Evolutionary conservation across 2,329 filamentous ascomycete species (phyloP), one percentile per base, ranked within the genome.

Genomic region (Calonectria crousiana): DNA sequence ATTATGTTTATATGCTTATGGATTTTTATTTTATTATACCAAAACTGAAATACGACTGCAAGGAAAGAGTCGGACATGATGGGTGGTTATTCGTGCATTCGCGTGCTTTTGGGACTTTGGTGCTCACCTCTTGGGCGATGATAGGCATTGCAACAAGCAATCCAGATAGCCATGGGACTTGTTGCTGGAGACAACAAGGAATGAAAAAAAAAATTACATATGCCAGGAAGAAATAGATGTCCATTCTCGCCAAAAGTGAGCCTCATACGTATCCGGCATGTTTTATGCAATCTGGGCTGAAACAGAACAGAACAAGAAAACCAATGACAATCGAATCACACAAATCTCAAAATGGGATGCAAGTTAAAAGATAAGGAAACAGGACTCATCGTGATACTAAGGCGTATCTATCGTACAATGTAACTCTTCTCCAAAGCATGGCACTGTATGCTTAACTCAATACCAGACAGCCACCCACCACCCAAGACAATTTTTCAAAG

Each of bases 371-470:
- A 52, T 34, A 68, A 47, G 38, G 51, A 64, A 73, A 44, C 38
- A 30, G 52, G 56, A 62, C 41, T 71, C 58, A 28, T 67, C n/a
- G 56, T 53, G 30, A 49, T 36, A 67, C 51, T 67, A 44, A 53
- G 26, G 30, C 58, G 38, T 47, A 68, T 73, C 74, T 74, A 75
- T 75, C 74, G 56, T 75, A 75, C 74, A 75, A 38, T 51, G 49
- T 47, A 71, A 51, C 28, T 36, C 36, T 70, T 73, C 53, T 66
- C 56, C 67, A 41, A 71, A 66, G 74, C 71, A 71, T 58, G 53
- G 34, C 65, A 53, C 20, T 49, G 23, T 68, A 65, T 71, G 64
- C 73, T 49, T 56, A 34, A 32, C 51, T 56, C 47, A 56, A 53
- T 52, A 38, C 70, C 52, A 72, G 41, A 44, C 47, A 64, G 36